Evolutionary conservation across 129 eudicot genomes (phyloP).

Genomic region (Silybum marianum): DNA sequence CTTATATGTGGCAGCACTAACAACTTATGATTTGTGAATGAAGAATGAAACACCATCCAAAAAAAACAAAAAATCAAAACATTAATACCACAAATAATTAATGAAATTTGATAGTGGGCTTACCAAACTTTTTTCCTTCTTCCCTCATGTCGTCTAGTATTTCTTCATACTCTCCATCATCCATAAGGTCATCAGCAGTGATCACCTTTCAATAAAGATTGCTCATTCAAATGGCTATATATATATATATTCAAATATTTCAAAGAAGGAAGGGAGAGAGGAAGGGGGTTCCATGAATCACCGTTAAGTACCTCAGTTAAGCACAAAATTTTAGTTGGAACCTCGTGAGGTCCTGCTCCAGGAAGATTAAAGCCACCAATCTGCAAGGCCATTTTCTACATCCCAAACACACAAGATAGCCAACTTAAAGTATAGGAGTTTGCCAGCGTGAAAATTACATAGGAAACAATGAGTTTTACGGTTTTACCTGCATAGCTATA

Average conservation of each 20-base stretch:
- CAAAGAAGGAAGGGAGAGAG: neutral
- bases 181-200: constrained; percentile 59
- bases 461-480: constrained; percentile 16
- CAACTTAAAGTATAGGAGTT: neutral
- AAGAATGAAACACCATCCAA: neutral
- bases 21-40: too few species aligned
- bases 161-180: constrained; percentile 84
- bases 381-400: constrained; percentile 69
- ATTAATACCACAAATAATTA: neutral
- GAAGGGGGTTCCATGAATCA: neutral
- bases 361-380: constrained; percentile 66
- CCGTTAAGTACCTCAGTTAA: constrained; percentile 66
- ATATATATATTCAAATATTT: neutral
- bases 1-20: neutral
- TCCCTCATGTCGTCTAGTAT: constrained; percentile 91
- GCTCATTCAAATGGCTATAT: neutral
- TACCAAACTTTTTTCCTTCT: constrained; percentile 88
- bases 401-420: constrained; percentile 9
- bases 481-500: constrained; percentile 75
- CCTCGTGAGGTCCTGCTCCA: constrained; percentile 44
- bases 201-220: constrained; percentile 49
- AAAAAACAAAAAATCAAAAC: neutral
- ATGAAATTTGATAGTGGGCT: neutral
- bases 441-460: neutral
- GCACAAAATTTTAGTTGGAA: constrained; percentile 81